Evolutionary conservation across 257 asterid species (phyloP), one percentile per base, ranked within the genome.

Genomic region (Schizonepeta tenuifolia): DNA sequence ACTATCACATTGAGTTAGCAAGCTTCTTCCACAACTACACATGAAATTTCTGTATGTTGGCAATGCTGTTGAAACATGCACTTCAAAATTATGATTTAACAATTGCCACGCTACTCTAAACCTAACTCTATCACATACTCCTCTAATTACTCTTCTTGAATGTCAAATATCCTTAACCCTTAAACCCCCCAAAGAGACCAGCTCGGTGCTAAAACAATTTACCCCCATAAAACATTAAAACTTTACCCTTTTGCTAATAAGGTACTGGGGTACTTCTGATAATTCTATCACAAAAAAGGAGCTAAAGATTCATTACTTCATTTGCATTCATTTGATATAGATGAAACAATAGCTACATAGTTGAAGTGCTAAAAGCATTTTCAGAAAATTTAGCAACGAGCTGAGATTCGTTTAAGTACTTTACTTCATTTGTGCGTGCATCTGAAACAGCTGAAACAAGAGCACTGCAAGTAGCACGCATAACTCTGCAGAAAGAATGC

Each of bases 351-450:
- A 43, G 82, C 83, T 21, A 69, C n/a, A 41, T 10, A 51, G 2
- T 47, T 67, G 22, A 77, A 69, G 28, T 31, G 58, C 53, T 26
- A 3, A 15, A 60, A 51, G 71, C 56, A 71, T 54, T 12, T n/a
- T 43, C 43, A 22, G 18, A 24, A 69, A 36, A 69, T 68, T 28
- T 57, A 69, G 62, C 49, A 70, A 53, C 57, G 43, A 77, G 82
- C 47, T 58, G 73, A 77, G 87, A 80, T 76, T 72, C 65, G 65
- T 77, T 79, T 66, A 83, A 83, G 79, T 85, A 80, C 85, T 83
- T 92, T 95, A 95, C 99, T 88, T 95, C 99, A 88, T 95, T 90
- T 73, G 97, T 92, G 47, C 98, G 95, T 20, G 96, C 82, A 75
- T 88, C 96, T 63, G 94, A 87, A 76, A 90, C 98, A 67, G 91